phyloP scores from a whole-genome alignment of 768 basidiomycete species.

The Thelephora ganbajun region DNA sequence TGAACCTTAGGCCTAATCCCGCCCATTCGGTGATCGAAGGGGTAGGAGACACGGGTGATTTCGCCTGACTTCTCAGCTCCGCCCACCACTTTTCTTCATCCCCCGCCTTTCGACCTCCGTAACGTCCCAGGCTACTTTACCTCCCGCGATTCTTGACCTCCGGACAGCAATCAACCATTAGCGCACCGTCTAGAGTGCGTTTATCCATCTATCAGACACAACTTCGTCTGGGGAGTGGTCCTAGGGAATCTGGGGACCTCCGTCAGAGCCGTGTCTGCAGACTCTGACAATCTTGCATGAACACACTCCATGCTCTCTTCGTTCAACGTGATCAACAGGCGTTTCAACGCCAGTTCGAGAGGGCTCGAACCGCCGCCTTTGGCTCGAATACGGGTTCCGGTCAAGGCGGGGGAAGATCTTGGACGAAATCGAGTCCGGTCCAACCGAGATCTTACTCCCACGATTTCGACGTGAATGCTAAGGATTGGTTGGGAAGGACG shows the following conservation, averaged over 20 bases:
- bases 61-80: no score
- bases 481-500: slow-evolving; percentile 60
- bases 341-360: slow-evolving; percentile 64
- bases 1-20: no score
- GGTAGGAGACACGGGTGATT: no score
- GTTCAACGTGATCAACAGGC: slow-evolving; percentile 56
- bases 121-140: no score
- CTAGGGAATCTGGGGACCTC: not conserved
- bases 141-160: no score
- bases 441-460: slow-evolving; percentile 9
- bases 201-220: no score
- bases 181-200: no score
- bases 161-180: no score
- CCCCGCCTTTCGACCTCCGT: no score
- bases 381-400: slow-evolving; percentile 19
- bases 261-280: not conserved
- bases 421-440: slow-evolving; percentile 34
- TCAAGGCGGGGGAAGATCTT: slow-evolving; percentile 41
- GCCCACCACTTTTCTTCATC: no score
- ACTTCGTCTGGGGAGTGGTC: no score
- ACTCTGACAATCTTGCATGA: slow-evolving; percentile 35
- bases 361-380: slow-evolving; percentile 15
- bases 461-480: slow-evolving; percentile 49
- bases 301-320: slow-evolving; percentile 69
- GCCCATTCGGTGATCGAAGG: no score